Conservation (phyloP, 2,329 filamentous ascomycete species). For the Xylaria digitata region DNA sequence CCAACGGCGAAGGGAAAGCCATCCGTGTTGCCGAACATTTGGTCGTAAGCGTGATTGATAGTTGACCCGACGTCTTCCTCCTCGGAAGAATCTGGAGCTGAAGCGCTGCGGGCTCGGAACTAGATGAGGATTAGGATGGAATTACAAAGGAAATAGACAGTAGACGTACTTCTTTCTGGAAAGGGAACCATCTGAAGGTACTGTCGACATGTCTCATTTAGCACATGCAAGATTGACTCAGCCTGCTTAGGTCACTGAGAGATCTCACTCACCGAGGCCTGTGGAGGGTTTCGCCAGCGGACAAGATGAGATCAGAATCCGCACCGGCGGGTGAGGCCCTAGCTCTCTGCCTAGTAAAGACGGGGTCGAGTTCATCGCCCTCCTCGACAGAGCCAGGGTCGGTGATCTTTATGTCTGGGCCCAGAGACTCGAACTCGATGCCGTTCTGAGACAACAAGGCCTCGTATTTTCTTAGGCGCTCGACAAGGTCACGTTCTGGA, state of each 20-base stretch:
- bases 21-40: slow-evolving; percentile 66
- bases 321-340: slow-evolving; percentile 63
- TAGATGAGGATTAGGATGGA: slow-evolving; percentile 47
- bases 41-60: slow-evolving; percentile 69
- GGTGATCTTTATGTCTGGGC: slow-evolving; percentile 59
- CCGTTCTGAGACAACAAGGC: slow-evolving; percentile 71
- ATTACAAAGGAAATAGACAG: slow-evolving; percentile 8
- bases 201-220: slow-evolving; percentile 40
- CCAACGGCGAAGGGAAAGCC: slow-evolving; percentile 69
- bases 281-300: slow-evolving; percentile 47
- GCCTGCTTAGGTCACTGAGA: background rate
- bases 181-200: slow-evolving; percentile 63
- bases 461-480: slow-evolving; percentile 77
- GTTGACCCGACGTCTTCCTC: slow-evolving; percentile 64
- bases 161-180: slow-evolving; percentile 62
- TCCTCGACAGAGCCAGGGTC: slow-evolving; percentile 59
- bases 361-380: slow-evolving; percentile 66
- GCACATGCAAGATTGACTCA: slow-evolving; percentile 29
- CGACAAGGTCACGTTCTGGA: slow-evolving; percentile 76
- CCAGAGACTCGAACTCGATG: slow-evolving; percentile 75
- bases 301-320: slow-evolving; percentile 51
- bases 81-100: slow-evolving; percentile 66
- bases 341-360: slow-evolving; percentile 61
- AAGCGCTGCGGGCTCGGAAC: slow-evolving; percentile 63
- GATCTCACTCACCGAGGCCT: slow-evolving; percentile 45